phyloP scores from a whole-genome alignment of 2,329 filamentous ascomycete species.

The Diatrype stigma region DNA sequence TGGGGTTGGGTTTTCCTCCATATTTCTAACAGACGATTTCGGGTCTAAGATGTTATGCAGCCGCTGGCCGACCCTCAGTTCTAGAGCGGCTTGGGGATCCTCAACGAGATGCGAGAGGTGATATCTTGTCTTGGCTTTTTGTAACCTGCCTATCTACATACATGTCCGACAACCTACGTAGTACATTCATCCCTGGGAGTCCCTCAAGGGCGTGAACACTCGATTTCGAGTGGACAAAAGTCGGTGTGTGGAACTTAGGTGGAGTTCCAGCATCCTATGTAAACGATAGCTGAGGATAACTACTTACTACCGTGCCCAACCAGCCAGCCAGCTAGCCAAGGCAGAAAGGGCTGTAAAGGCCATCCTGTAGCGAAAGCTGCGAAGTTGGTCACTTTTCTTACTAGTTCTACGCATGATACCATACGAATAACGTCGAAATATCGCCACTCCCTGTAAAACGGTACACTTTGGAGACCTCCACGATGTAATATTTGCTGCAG shows the following conservation, averaged over 20 bases:
- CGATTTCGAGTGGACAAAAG: conserved; percentile 18
- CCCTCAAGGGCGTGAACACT: not conserved
- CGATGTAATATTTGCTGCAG: not conserved
- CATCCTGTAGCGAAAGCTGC: not conserved
- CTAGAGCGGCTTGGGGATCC: not conserved
- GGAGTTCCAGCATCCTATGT: not conserved
- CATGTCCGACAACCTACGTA: too few species aligned
- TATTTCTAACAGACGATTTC: not conserved
- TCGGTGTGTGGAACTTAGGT: conserved; percentile 24
- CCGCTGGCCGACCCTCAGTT: not conserved
- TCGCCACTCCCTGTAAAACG: not conserved
- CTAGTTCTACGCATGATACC: not conserved
- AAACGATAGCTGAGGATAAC: not conserved
- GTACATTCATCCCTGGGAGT: not conserved
- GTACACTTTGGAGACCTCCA: not conserved
- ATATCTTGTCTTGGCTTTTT: not conserved
- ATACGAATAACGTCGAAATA: not conserved
- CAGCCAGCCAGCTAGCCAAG: not conserved
- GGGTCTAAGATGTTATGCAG: not conserved
- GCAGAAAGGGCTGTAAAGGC: too few species aligned
- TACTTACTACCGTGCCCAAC: too few species aligned
- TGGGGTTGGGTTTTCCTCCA: not conserved
- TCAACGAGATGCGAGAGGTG: not conserved
- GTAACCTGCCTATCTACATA: too few species aligned
- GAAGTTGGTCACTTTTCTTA: not conserved